Base-by-base conservation (phyloP, 805 yeast genomes). In the Candida ipomoeae region DNA sequence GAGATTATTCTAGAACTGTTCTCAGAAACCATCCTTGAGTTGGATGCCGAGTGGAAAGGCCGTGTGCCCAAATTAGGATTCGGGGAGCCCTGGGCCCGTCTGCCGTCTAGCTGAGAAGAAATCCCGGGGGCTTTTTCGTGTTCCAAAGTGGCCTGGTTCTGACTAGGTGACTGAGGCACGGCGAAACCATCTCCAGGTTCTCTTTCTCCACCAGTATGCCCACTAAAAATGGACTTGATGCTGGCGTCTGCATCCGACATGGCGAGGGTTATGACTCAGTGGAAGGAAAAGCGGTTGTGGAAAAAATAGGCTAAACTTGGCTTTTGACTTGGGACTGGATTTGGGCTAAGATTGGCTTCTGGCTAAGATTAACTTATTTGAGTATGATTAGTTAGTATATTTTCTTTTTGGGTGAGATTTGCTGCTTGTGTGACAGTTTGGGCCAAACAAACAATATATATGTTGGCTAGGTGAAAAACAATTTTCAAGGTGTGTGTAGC, bases 191-290 rank as follows among this genome's bases (percentile, higher is more conserved):
- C 45, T 8, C n/a, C 31, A 6, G 34, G 26, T 20, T 42, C 45
- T 42, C 14, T 21, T 5, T 40, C 46, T 10, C 39, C 21, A 17
- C 14, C 46, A 15, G 36, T 20, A 41, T 61, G 66, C 1, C 77
- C 76, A 49, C 72, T 68, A 49, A 57, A 63, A 8, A 72, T 66
- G 15, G 75, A 69, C 52, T 64, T 69, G 33, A 72, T 63, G 50
- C 74, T 70, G 40, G 76, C 76, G 10, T 69, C 71, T n/a, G 75
- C 73, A 50, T 72, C 72, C 35, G 75, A 63, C 77, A 72, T 72
- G 11, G 37, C 51, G 43, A 21, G 33, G 2, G 20, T 37, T 4
- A 10, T 18, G 7, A 26, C 39, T 26, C 29, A 26, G 29, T 26
- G 11, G 29, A 26, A 18, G 18, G 39, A 36, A 10, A 10, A 15